phyloP scores from a whole-genome alignment of 352 stramenopile species.

The Pythium plurisporium region DNA sequence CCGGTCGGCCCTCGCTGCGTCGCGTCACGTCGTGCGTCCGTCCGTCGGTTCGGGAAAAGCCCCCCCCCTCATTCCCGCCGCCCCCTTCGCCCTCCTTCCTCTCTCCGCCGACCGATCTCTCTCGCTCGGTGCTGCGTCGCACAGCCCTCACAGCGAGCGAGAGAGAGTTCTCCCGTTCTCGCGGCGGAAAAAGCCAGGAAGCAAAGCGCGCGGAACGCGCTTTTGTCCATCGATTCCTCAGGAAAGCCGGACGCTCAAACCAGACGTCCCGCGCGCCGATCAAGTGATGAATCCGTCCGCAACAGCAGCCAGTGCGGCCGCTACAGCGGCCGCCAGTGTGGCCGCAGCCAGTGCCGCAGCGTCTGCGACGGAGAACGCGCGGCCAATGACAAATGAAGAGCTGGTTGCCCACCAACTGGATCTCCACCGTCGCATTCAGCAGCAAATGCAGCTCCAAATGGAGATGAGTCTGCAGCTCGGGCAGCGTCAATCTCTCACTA shows the following conservation, averaged over 20 bases:
- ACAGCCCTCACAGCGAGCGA: too few species aligned
- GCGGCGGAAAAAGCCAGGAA: neutral
- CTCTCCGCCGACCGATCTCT: neutral
- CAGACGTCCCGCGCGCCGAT: conserved; percentile 8
- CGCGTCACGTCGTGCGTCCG: too few species aligned
- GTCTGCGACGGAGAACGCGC: conserved; percentile 19
- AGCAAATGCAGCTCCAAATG: conserved; percentile 85
- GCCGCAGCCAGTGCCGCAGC: conserved; percentile 3
- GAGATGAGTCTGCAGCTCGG: conserved; percentile 79
- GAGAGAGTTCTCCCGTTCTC: neutral
- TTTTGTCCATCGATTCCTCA: conserved; percentile 16
- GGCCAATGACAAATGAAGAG: conserved; percentile 71
- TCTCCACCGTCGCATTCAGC: conserved; percentile 81
- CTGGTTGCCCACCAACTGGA: conserved; percentile 75
- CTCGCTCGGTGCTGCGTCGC: too few species aligned
- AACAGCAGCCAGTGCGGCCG: conserved; percentile 19
- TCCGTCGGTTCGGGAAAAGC: too few species aligned
- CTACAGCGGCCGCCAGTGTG: conserved; percentile 8
- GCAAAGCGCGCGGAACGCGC: conserved; percentile 7
- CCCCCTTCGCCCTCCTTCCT: neutral
- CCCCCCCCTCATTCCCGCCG: too few species aligned
- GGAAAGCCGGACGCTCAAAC: conserved; percentile 17
- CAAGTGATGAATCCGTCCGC: too few species aligned
- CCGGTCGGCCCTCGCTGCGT: too few species aligned
- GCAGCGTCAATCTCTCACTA: too few species aligned